Evolutionary conservation across 2,329 filamentous ascomycete species (phyloP), one percentile per base, ranked within the genome.

Genomic region (Curvularia sp.): DNA sequence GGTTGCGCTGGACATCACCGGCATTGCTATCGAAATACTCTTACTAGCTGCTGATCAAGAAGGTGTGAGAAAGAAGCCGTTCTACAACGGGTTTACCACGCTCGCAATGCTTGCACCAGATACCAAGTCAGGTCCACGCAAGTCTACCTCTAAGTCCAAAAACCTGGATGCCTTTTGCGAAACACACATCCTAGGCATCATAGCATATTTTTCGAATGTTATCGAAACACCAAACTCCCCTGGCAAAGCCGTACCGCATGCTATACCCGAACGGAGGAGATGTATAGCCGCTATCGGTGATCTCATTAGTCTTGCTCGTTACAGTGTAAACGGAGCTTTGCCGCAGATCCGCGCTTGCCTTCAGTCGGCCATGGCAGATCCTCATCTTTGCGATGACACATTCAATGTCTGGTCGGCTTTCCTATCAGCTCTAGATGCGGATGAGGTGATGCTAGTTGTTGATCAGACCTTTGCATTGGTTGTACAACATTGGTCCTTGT

Each of bases 281-380:
- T 93, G 89, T 67, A 86, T 99, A 8, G 86, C 86, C 63, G 93
- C 92, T 5, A 89, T 99, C 72, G 90, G 92, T 66, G 92, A 96
- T 73, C 91, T 99, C 85, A 89, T 97, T 49, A 86, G 83, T 53
- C 82, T 96, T 49, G 90, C 91, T 44, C 89, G 88, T 68, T 83
- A 83, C 2, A 88, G 91, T 70, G 87, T 93, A 31, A 89, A 88
- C 60, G 88, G 89, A 67, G 95, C 92, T 49, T 83, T 97, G 41
- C 94, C 95, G 22, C 94, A 97, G 88, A 94, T 98, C 55, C 92
- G 92, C 65, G 93, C 94, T n/a, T 97, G 92, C 72, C 82, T 99
- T 12, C 88, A 96, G 62, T 93, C 92, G 22, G 93, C 93, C 0
- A 85, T 98, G 59, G 84, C 89, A 15, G 86, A 90, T 50, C 83